Percentiles rank a stretch among this genome's conserved stretches.
phyloP scores from a whole-genome alignment of 1,284 basidiomycete genomes.

The Heimioporus retisporus region DNA sequence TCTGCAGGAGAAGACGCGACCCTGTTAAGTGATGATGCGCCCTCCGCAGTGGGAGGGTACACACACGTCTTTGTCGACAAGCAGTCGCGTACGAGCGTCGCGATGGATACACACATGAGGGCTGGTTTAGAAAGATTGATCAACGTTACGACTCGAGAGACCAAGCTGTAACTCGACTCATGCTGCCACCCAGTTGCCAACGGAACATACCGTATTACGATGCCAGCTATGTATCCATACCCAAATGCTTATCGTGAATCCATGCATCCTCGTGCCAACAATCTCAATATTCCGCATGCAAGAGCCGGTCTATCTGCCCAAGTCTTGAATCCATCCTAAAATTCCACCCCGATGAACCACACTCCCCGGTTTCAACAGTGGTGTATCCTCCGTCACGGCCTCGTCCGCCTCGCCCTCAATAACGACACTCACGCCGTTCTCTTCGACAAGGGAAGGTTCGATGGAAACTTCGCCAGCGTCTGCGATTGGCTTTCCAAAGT shows the following conservation, averaged over 20 bases:
- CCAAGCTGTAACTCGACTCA: slow-evolving; percentile 15
- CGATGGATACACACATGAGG: slow-evolving; percentile 45
- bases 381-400: slow-evolving; percentile 30
- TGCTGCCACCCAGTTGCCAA: too few species aligned
- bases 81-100: slow-evolving; percentile 60
- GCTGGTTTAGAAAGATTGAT: slow-evolving; percentile 28
- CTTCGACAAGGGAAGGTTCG: slow-evolving; percentile 18
- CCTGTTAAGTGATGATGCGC: slow-evolving; percentile 43
- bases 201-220: too few species aligned
- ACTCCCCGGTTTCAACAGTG: slow-evolving; percentile 36
- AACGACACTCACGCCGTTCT: slow-evolving; percentile 26
- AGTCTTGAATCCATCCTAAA: slow-evolving; percentile 37
- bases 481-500: slow-evolving; percentile 83
- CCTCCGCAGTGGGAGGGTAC: slow-evolving; percentile 79
- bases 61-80: slow-evolving; percentile 85
- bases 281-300: not conserved
- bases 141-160: not conserved
- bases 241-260: too few species aligned
- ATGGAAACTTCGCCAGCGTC: slow-evolving; percentile 2
- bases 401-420: slow-evolving; percentile 32
- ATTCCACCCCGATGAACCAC: slow-evolving; percentile 34
- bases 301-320: slow-evolving; percentile 29
- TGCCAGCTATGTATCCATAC: too few species aligned
- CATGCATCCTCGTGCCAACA: too few species aligned
- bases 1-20: slow-evolving; percentile 29